Evolutionary conservation across 1,139 yeast genomes (phyloP).

Genomic region (Hansenula sp.): DNA sequence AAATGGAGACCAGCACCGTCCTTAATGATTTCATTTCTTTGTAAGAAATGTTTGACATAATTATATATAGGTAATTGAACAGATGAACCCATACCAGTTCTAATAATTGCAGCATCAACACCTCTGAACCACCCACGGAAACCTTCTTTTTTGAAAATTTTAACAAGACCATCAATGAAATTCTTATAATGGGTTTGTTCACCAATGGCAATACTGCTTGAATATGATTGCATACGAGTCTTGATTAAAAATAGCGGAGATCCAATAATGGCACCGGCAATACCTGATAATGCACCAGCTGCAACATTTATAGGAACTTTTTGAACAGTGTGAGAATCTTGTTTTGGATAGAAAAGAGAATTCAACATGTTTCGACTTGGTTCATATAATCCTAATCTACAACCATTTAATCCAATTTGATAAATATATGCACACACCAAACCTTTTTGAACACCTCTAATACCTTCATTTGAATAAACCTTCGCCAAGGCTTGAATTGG

Average conservation of each 20-base stretch:
- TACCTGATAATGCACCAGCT: constrained; percentile 83
- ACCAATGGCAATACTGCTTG: constrained; percentile 65
- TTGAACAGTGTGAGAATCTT: constrained; percentile 51
- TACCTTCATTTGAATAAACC: constrained; percentile 79
- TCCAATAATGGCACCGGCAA: constrained; percentile 85
- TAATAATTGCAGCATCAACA: constrained; percentile 86
- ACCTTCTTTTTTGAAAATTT: constrained; percentile 68
- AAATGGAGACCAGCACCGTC: constrained; percentile 75
- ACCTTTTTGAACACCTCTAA: constrained; percentile 87
- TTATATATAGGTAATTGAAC: constrained; percentile 95
- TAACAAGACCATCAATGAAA: constrained; percentile 61
- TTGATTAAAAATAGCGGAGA: constrained; percentile 90
- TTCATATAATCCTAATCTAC: constrained; percentile 90
- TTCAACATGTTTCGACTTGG: constrained; percentile 71
- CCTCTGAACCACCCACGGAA: constrained; percentile 80
- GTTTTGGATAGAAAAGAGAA: constrained; percentile 47
- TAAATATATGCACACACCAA: constrained; percentile 78
- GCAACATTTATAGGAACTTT: constrained; percentile 63
- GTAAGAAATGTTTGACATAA: constrained; percentile 58
- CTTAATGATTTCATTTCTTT: constrained; percentile 41
- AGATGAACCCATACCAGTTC: constrained; percentile 95
- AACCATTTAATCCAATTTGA: constrained; percentile 89
- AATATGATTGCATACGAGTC: constrained; percentile 94
- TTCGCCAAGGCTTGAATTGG: constrained; percentile 79
- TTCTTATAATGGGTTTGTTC: constrained; percentile 86